Conservation (phyloP, 2,329 filamentous ascomycete species). For the Aspergillus viridinutans region DNA sequence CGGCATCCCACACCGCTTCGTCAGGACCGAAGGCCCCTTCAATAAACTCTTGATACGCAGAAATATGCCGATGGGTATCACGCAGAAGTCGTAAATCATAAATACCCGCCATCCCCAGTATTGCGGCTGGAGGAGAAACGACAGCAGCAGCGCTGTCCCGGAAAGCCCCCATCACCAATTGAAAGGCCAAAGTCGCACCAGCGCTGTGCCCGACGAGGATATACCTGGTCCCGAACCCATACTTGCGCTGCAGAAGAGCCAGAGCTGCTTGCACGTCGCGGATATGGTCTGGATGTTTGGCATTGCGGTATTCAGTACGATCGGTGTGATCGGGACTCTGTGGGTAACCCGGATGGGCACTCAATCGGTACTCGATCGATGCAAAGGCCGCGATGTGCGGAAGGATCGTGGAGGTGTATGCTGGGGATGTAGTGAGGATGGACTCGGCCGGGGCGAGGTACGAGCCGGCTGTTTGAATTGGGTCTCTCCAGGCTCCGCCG, state of each 20-base stretch:
- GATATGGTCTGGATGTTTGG: conserved; percentile 45
- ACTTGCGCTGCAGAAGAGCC: conserved; percentile 38
- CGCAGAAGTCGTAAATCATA: conserved; percentile 40
- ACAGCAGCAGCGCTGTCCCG: conserved; percentile 9
- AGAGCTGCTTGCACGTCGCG: conserved; percentile 40
- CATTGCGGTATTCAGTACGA: conserved; percentile 28
- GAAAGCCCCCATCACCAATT: conserved; percentile 36
- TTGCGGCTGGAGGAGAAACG: conserved; percentile 30
- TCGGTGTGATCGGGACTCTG: conserved; percentile 30
- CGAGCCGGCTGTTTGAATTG: conserved; percentile 32
- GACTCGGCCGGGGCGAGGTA: conserved; percentile 34
- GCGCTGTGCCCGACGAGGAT: conserved; percentile 46
- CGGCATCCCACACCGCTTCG: conserved; percentile 35
- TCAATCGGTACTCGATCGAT: conserved; percentile 46
- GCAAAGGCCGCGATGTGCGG: conserved; percentile 38
- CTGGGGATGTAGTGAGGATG: conserved; percentile 24
- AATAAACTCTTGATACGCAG: conserved; percentile 38
- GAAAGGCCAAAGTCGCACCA: conserved; percentile 45
- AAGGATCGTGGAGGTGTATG: conserved; percentile 4
- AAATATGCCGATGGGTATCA: conserved; percentile 27
- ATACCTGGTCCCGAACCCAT: conserved; percentile 37
- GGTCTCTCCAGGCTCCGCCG: conserved; percentile 49
- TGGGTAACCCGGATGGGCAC: conserved; percentile 38
- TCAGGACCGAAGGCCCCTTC: conserved; percentile 41
- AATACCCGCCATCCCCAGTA: conserved; percentile 43